Base-by-base conservation (phyloP, 1,139 yeast species). In the Chernovozyma aurita region DNA sequence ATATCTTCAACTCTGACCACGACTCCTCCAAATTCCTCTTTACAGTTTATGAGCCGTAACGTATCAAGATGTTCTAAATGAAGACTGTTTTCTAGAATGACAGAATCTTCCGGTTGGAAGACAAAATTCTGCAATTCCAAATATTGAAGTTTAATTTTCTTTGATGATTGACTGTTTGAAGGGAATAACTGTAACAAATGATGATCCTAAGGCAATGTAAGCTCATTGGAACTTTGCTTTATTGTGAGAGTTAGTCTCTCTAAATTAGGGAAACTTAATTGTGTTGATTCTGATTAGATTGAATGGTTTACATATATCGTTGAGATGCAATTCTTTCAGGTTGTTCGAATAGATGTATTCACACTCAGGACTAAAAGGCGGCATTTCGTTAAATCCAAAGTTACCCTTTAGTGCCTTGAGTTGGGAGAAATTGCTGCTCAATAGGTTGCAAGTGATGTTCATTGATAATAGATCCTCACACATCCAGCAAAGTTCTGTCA, bases 401-500 rank as follows among this genome's bases (percentile, higher is more conserved):
- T 26, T 26, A 7, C 28, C 28, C 28, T 12, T 26, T 26, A 26
- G 9, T 16, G 18, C 6, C 12, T 7, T 6, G 12, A 26, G 28
- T 6, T 26, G 6, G 12, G 6, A 26, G 8, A 26, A 6, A 16
- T 26, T 6, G n/a, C n/a, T n/a, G n/a, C n/a, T n/a, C 6, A 12
- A 12, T 6, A 26, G 28, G 9, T 26, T 16, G 9, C 6, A 26
- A 6, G 11, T 7, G 9, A 16, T 16, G 12, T 13, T 16, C 8
- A 11, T 11, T 16, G 28, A 26, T 13, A 26, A 16, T 6, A 26
- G 9, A 26, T 26, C 6, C n/a, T 13, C 40, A 28, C 44, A 42
- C 8, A 48, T 47, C 65, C 64, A 60, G 29, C 47, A 43, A 31
- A 60, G 52, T 18, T 48, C 48, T 5, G 33, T 37, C 30, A 60